Conservation (phyloP, 2,329 filamentous ascomycete species). For the Monilinia polystroma region DNA sequence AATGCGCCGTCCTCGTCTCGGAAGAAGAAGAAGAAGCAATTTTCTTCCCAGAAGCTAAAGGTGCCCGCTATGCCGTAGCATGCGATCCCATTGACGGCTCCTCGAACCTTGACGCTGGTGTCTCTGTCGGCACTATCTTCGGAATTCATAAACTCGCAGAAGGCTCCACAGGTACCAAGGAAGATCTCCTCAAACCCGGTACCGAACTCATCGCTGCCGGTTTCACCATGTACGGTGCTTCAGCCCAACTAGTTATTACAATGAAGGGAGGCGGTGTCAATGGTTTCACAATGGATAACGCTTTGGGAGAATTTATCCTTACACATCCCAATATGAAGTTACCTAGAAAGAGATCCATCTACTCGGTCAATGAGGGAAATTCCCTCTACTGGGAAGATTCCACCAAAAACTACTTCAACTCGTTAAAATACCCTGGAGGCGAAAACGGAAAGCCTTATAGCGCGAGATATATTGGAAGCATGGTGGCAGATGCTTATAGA, state of each 20-base stretch:
- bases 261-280: slow-evolving; percentile 93
- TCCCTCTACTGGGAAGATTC: slow-evolving; percentile 91
- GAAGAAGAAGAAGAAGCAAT: slow-evolving; percentile 96
- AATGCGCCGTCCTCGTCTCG: slow-evolving; percentile 89
- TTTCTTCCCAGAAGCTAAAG: slow-evolving; percentile 71
- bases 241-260: slow-evolving; percentile 92
- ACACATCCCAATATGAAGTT: slow-evolving; percentile 94
- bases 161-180: slow-evolving; percentile 68
- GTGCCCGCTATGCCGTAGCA: slow-evolving; percentile 87
- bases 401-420: slow-evolving; percentile 84
- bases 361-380: slow-evolving; percentile 99
- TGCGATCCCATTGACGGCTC: slow-evolving; percentile 98
- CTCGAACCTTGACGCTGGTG: slow-evolving; percentile 95
- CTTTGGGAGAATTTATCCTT: slow-evolving; percentile 96
- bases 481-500: slow-evolving; percentile 97
- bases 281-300: slow-evolving; percentile 96
- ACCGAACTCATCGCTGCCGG: slow-evolving; percentile 89
- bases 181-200: slow-evolving; percentile 85
- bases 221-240: slow-evolving; percentile 99
- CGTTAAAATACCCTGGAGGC: slow-evolving; percentile 74
- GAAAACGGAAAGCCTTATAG: slow-evolving; percentile 84
- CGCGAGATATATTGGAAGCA: slow-evolving; percentile 91
- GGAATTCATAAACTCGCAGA: slow-evolving; percentile 88
- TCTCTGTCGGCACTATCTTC: slow-evolving; percentile 97
- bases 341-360: slow-evolving; percentile 78